Evolutionary conservation across 768 basidiomycete species (phyloP).

Genomic region (Tephrocybe sp.): DNA sequence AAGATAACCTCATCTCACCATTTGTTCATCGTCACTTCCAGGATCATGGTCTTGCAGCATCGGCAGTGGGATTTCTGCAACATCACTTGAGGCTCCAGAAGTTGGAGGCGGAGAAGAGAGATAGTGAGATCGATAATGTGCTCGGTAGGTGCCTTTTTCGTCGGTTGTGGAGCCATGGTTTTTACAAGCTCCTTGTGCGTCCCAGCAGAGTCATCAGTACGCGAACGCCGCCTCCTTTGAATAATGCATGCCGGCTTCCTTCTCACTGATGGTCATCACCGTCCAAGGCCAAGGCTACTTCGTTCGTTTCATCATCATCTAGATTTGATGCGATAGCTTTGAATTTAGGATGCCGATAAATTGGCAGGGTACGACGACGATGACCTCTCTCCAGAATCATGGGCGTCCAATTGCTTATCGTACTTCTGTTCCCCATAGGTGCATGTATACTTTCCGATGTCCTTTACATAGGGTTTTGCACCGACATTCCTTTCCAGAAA

Average conservation of each 20-base stretch:
- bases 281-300: too few relatives aligned
- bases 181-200: neutral
- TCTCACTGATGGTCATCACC: too few relatives aligned
- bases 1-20: neutral
- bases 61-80: neutral
- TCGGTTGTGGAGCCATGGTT: neutral
- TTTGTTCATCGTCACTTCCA: constrained; percentile 13
- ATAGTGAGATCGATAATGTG: constrained; percentile 9
- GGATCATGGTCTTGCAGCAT: constrained; percentile 2
- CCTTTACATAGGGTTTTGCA: neutral
- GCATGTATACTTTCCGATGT: neutral
- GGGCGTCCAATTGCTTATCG: neutral
- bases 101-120: constrained; percentile 4
- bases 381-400: neutral
- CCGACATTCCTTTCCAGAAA: neutral
- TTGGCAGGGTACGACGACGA: neutral
- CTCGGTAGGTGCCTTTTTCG: neutral
- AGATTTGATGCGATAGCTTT: too few relatives aligned
- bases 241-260: too few relatives aligned
- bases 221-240: too few relatives aligned
- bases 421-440: neutral
- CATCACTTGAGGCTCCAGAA: neutral
- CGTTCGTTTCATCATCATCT: too few relatives aligned
- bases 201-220: neutral
- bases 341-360: neutral